Percentiles rank a stretch among this genome's conserved stretches.
Evolutionary conservation across 331 rosid genomes (phyloP).

Genomic region (Erythrophleum ivorense): DNA sequence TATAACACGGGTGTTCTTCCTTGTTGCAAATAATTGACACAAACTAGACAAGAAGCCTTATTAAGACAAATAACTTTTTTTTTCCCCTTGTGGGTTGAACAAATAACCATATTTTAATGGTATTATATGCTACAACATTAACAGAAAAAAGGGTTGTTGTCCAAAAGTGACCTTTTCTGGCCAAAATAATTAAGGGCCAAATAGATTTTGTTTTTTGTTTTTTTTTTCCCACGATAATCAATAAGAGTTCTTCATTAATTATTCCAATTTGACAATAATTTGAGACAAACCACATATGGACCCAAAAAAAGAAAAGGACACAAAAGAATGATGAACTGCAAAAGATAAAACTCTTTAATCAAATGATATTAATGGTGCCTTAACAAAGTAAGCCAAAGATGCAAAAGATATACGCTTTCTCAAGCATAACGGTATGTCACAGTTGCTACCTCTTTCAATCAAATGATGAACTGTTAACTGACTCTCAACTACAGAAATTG

Average conservation of each 20-base stretch:
- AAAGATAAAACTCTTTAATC: neutral
- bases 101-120: conserved; percentile 1
- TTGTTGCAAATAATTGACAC: conserved; percentile 18
- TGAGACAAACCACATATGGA: conserved; percentile 31
- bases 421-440: neutral
- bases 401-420: neutral
- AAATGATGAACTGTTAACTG: neutral
- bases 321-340: neutral
- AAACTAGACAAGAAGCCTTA: conserved; percentile 15
- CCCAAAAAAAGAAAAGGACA: neutral
- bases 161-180: neutral
- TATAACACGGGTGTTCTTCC: conserved; percentile 18
- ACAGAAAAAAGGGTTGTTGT: neutral
- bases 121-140: neutral
- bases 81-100: neutral
- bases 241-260: conserved; percentile 18
- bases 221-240: neutral
- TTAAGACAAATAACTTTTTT: conserved; percentile 18
- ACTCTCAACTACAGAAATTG: neutral
- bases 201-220: too few species aligned
- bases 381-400: neutral
- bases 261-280: conserved; percentile 16
- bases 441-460: neutral
- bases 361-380: neutral
- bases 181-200: conserved; percentile 5